Evolutionary conservation across 495 filamentous ascomycete species (phyloP).

Genomic region (Haplographium delicatum): DNA sequence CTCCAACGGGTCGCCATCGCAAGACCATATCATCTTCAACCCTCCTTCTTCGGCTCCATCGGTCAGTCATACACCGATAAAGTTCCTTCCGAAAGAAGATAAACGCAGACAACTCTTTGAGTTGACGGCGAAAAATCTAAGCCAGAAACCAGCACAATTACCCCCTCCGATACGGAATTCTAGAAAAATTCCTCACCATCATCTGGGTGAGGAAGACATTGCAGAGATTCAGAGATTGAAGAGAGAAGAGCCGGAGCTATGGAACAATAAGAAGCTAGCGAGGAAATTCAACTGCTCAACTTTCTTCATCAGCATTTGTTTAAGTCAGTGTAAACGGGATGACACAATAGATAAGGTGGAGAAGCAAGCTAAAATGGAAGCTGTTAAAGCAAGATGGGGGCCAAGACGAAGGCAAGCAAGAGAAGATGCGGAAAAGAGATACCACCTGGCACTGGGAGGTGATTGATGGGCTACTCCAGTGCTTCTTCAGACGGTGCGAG

Average conservation of each 20-base stretch:
- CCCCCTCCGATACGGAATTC: conserved; percentile 49
- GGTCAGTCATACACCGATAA: conserved; percentile 79
- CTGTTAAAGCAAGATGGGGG: conserved; percentile 68
- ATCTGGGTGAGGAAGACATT: conserved; percentile 68
- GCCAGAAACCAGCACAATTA: conserved; percentile 26
- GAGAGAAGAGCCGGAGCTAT: conserved; percentile 57
- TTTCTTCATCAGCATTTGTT: conserved; percentile 63
- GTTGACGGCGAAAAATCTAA: conserved; percentile 1
- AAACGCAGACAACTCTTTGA: conserved; percentile 48
- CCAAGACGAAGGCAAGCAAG: conserved; percentile 61
- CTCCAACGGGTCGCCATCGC: conserved; percentile 26
- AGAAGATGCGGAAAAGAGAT: conserved; percentile 67
- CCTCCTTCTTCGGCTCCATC: conserved; percentile 81
- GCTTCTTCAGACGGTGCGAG: neutral
- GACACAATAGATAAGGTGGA: conserved; percentile 32
- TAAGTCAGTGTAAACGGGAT: conserved; percentile 24
- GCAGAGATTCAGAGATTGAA: conserved; percentile 73
- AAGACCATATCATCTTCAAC: conserved; percentile 78
- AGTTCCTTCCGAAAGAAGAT: conserved; percentile 82
- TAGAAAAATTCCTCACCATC: conserved; percentile 36
- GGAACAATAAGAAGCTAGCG: conserved; percentile 67
- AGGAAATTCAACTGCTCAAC: conserved; percentile 71
- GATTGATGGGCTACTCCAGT: conserved; percentile 22
- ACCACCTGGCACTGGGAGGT: conserved; percentile 49
- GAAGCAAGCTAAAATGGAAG: conserved; percentile 42